Percentiles rank a stretch among this genome's conserved stretches.
These are phyloP conservation scores for Cyclanthera cordifolia DNA, from an alignment of 306 rosid genomes.

Conservation along the genomic window DNA sequence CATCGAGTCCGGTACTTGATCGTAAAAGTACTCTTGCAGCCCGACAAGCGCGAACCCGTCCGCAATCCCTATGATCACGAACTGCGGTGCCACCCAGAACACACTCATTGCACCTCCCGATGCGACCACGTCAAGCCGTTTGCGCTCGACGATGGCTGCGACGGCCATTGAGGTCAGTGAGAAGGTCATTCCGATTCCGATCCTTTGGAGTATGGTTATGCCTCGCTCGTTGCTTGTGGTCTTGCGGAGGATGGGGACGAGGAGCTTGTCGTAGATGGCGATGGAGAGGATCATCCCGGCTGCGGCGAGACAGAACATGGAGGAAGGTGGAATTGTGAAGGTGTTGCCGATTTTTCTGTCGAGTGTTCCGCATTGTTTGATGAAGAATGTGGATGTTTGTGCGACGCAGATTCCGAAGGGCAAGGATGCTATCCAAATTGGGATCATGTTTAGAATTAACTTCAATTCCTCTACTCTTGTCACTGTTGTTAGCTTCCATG, in stretches of 20 bases:
- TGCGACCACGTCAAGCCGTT: constrained; percentile 34
- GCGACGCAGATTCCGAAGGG: constrained; percentile 69
- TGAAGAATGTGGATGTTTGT: constrained; percentile 72
- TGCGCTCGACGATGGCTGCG: constrained; percentile 55
- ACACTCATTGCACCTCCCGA: constrained; percentile 49
- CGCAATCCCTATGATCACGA: constrained; percentile 66
- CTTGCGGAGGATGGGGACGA: constrained; percentile 48
- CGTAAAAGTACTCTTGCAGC: constrained; percentile 75
- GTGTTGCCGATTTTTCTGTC: constrained; percentile 28
- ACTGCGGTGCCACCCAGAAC: constrained; percentile 80
- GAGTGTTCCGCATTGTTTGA: constrained; percentile 53
- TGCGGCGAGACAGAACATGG: constrained; percentile 51
- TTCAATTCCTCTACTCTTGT: constrained; percentile 80
- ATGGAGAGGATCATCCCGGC: constrained; percentile 64
- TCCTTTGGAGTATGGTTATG: constrained; percentile 71
- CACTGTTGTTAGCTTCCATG: constrained; percentile 60
- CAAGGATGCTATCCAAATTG: constrained; percentile 63
- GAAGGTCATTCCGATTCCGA: constrained; percentile 79
- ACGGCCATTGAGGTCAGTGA: constrained; percentile 39
- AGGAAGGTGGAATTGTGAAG: constrained; percentile 68
- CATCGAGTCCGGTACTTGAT: constrained; percentile 93
- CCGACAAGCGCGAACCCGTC: constrained; percentile 81
- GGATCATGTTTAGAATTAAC: constrained; percentile 69
- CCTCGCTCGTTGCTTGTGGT: constrained; percentile 71
- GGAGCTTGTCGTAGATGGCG: constrained; percentile 51